These are phyloP conservation scores for Pycnococcus provasolii DNA, from an alignment of 139 green algal genomes.

Conservation along the genomic window DNA sequence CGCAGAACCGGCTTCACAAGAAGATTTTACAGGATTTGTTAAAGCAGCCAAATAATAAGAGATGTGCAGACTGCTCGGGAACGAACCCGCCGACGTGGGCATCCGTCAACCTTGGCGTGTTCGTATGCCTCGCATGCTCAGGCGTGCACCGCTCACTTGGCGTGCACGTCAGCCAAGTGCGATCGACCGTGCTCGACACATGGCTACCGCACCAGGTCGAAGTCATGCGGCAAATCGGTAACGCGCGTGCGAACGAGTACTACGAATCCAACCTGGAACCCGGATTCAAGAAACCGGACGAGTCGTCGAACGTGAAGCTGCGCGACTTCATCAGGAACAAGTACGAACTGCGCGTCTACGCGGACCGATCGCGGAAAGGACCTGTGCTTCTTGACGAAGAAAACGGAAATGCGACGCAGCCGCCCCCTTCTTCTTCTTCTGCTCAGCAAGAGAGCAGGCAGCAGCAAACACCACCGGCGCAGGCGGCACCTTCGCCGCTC, in stretches of 20 bases:
- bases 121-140: conserved; percentile 45
- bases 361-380: conserved; percentile 1
- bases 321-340: conserved; percentile 10
- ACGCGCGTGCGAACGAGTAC: conserved; percentile 40
- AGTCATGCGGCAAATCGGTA: conserved; percentile 44
- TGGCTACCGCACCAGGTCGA: conserved; percentile 45
- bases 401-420: too few species aligned
- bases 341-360: conserved; percentile 7
- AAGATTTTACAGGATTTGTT: conserved; percentile 19
- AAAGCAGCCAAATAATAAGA: conserved; percentile 17
- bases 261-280: conserved; percentile 34
- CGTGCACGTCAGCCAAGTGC: conserved; percentile 44
- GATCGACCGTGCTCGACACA: conserved; percentile 44
- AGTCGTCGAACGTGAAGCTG: background rate
- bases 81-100: conserved; percentile 32
- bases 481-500: background rate
- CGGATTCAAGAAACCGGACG: conserved; percentile 17
- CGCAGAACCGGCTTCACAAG: background rate
- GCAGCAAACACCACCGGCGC: background rate
- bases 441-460: background rate
- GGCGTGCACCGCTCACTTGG: conserved; percentile 40
- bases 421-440: too few species aligned
- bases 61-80: conserved; percentile 22
- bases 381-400: too few species aligned
- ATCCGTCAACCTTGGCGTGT: conserved; percentile 43